Conservation (phyloP, 257 asterid genomes). For the Thymus mandschuricus region DNA sequence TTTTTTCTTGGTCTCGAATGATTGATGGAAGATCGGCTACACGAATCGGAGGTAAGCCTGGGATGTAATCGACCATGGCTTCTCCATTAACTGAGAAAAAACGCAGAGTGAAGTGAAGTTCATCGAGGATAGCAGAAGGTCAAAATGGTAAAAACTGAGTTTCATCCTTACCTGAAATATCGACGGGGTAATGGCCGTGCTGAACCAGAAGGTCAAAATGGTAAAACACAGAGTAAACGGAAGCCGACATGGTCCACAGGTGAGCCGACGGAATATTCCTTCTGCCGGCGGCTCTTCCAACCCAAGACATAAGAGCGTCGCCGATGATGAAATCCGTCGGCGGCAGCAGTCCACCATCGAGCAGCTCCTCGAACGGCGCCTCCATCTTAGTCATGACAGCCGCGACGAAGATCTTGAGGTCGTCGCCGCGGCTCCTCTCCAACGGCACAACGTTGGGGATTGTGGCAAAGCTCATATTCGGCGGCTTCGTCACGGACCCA, state of each 20-base stretch:
- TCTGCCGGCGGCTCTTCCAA: conserved; percentile 32
- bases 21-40: conserved; percentile 43
- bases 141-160: conserved; percentile 16
- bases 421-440: conserved; percentile 54
- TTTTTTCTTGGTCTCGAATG: neutral
- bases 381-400: too few species aligned
- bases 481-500: conserved; percentile 33
- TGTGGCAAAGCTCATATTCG: conserved; percentile 33
- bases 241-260: conserved; percentile 57
- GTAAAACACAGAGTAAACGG: conserved; percentile 40
- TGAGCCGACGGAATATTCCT: conserved; percentile 60
- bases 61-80: conserved; percentile 47
- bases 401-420: neutral
- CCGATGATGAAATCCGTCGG: conserved; percentile 41
- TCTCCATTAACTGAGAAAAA: conserved; percentile 45
- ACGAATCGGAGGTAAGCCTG: conserved; percentile 52
- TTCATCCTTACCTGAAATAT: conserved; percentile 34
- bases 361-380: conserved; percentile 52
- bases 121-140: too few species aligned
- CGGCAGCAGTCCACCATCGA: conserved; percentile 33
- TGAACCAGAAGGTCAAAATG: conserved; percentile 46
- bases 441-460: conserved; percentile 62
- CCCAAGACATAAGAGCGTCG: conserved; percentile 49
- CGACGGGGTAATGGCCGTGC: conserved; percentile 45
- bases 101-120: too few species aligned